phyloP scores from a whole-genome alignment of 1,284 basidiomycete species.

The Baeospora myosura region DNA sequence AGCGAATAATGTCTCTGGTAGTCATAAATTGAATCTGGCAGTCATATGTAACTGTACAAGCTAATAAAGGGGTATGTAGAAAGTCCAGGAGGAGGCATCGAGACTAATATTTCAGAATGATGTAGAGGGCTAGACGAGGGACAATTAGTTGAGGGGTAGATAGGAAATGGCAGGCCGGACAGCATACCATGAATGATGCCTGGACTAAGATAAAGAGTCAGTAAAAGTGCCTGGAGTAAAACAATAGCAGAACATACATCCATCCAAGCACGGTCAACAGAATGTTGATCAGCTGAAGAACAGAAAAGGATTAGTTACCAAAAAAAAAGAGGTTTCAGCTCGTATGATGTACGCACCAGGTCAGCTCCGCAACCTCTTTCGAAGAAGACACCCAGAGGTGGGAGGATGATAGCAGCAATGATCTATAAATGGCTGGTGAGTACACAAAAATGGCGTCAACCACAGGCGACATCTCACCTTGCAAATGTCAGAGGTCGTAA shows the following conservation, averaged over 20 bases:
- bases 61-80: not conserved
- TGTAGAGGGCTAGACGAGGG: constrained; percentile 64
- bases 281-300: constrained; percentile 57
- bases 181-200: constrained; percentile 64
- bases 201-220: constrained; percentile 36
- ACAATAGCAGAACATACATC: constrained; percentile 38
- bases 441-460: constrained; percentile 1
- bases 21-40: not conserved
- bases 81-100: not conserved
- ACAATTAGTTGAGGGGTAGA: constrained; percentile 6
- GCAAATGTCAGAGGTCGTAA: constrained; percentile 68
- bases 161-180: constrained; percentile 5
- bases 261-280: constrained; percentile 64
- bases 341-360: constrained; percentile 34
- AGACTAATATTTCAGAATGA: constrained; percentile 55
- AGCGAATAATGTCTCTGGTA: constrained; percentile 1
- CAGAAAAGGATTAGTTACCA: not conserved
- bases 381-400: constrained; percentile 74
- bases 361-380: constrained; percentile 71
- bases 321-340: not conserved
- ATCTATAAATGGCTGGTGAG: constrained; percentile 23
- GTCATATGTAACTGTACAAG: not conserved
- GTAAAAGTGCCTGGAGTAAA: not conserved
- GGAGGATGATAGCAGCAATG: constrained; percentile 65
- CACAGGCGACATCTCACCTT: constrained; percentile 39